Conservation (phyloP, 768 basidiomycete species). For the Lactarius sanguifluus region DNA sequence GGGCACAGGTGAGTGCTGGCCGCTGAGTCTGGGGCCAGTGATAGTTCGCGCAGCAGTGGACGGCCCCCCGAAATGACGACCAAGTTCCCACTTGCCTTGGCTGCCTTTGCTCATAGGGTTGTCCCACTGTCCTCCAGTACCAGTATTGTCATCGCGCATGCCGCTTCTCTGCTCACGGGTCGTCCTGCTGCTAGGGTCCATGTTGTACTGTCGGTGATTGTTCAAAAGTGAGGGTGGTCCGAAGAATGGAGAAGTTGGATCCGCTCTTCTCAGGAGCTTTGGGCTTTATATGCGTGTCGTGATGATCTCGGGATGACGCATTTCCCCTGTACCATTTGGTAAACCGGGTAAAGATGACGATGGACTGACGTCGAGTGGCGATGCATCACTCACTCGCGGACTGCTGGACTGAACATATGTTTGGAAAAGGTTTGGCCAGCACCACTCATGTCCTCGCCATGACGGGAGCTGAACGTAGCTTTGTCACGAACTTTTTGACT, state of each 20-base stretch:
- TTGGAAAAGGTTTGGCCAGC: too few relatives aligned
- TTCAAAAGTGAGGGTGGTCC: neutral
- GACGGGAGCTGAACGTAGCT: too few relatives aligned
- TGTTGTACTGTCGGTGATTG: neutral
- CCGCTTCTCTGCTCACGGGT: conserved; percentile 14
- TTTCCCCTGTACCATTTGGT: neutral
- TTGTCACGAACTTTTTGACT: too few relatives aligned
- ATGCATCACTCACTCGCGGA: neutral
- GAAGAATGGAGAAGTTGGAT: neutral
- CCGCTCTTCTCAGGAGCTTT: neutral
- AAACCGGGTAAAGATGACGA: neutral
- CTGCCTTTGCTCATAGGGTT: neutral
- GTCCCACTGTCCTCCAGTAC: conserved; percentile 8
- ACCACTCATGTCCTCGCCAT: too few relatives aligned
- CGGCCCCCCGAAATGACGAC: neutral
- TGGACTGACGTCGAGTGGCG: conserved; percentile 10
- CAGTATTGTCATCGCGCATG: neutral
- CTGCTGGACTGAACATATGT: too few relatives aligned
- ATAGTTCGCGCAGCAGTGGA: neutral
- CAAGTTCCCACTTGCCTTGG: conserved; percentile 15
- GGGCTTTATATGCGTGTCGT: conserved; percentile 9
- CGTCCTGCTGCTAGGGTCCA: neutral
- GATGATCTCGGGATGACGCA: conserved; percentile 1
- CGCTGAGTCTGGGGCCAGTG: neutral
- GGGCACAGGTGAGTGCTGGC: neutral